Base-by-base conservation (phyloP, 129 eudicot genomes). In the Sambucus nigra region DNA sequence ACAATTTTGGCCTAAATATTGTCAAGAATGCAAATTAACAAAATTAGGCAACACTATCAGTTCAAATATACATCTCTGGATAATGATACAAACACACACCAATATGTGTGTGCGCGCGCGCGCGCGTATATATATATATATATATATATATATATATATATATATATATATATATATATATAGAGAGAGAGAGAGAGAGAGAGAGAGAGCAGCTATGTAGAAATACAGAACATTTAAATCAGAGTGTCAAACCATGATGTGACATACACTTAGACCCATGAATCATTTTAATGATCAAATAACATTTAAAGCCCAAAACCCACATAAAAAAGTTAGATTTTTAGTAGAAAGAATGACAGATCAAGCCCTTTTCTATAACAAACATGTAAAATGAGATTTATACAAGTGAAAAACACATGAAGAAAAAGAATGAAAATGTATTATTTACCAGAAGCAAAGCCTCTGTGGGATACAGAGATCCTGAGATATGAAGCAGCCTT, bases 371-470 rank as follows among this genome's bases (percentile, higher is more conserved):
- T 19, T 10, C 5, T 0, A 46, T 23, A 11, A 61, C 23, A 29
- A 21, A 47, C 48, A 33, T 5, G 1, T 9, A 11, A 44, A 28
- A 46, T 7, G 55, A 28, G 42, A 11, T 49, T 24, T 16, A 4
- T 1, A 16, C 9, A 21, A 50, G 14, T 5, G 21, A 25, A 51
- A 33, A 4, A 2, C 16, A 49, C 0, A 33, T 0, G 39, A 32
- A 25, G 5, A 12, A 45, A 25, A 52, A 7, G 13, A 61, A 28
- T 1, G 4, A 21, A 22, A 27, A 52, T 39, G 19, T 27, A 3
- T 48, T 0, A 12, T 15, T 16, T 71, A 84, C 95, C 89, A 51
- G 95, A 57, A 66, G 89, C 86, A 63, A 76, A 85, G 18, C 66
- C 68, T 63, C 94, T 66, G 69, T 63, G 53, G 59, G 68, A 76